These are phyloP conservation scores for Aristolochia californica DNA, from an alignment of 164 flowering plant species.

Conservation along the genomic window DNA sequence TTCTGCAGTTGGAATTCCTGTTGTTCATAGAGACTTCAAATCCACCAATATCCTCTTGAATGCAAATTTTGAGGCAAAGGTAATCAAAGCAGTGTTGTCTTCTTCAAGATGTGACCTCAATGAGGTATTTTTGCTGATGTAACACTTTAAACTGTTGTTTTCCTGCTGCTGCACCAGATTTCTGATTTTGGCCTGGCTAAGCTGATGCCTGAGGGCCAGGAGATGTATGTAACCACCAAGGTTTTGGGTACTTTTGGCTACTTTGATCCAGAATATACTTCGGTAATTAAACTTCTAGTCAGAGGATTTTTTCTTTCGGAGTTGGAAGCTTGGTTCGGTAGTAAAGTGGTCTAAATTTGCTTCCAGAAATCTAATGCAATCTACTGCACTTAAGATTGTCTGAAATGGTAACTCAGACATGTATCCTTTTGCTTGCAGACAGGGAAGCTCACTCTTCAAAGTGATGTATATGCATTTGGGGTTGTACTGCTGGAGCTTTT, in stretches of 20 bases:
- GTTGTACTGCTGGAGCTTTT: constrained; percentile 93
- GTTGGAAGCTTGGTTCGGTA: too few relatives aligned
- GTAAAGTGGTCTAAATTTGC: too few relatives aligned
- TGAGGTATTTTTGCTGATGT: too few relatives aligned
- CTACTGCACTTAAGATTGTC: too few relatives aligned
- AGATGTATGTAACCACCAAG: constrained; percentile 58
- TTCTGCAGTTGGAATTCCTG: constrained; percentile 72
- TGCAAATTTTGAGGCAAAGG: constrained; percentile 80
- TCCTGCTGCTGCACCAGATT: constrained; percentile 31
- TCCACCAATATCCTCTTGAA: constrained; percentile 81
- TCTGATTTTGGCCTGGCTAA: constrained; percentile 97
- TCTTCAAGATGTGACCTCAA: background rate
- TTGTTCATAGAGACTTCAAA: constrained; percentile 93
- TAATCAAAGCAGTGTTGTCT: constrained; percentile 9
- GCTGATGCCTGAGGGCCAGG: constrained; percentile 92
- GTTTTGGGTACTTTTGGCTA: constrained; percentile 94
- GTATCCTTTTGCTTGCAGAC: constrained; percentile 43
- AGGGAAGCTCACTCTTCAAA: constrained; percentile 89
- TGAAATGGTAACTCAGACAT: too few relatives aligned
- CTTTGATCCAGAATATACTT: constrained; percentile 94
- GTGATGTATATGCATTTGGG: constrained; percentile 97
- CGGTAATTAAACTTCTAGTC: constrained; percentile 37
- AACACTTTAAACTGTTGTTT: background rate
- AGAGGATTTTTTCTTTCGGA: background rate
- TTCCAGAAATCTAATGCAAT: too few relatives aligned